Evolutionary conservation across 257 asterid species (phyloP).

Genomic region (Lithospermum erythrorhizon): DNA sequence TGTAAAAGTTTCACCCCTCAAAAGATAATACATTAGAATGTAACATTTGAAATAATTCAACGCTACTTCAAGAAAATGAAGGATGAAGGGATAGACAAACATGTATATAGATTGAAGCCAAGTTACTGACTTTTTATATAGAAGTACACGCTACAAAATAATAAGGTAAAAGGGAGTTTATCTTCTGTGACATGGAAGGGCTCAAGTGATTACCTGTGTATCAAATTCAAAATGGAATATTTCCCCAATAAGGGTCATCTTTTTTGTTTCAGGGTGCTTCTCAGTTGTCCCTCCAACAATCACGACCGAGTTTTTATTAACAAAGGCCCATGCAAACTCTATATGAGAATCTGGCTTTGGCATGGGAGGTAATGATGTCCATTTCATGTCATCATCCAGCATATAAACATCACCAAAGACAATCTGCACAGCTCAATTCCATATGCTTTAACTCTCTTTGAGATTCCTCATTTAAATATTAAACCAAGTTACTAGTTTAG

Average conservation of each 20-base stretch:
- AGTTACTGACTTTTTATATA: neutral
- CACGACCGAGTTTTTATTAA: conserved; percentile 44
- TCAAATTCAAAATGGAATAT: conserved; percentile 57
- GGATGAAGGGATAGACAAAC: neutral
- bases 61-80: no score
- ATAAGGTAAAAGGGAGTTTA: neutral
- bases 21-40: no score
- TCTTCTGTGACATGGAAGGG: conserved; percentile 6
- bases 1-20: neutral
- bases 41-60: neutral
- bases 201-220: conserved; percentile 36
- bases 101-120: neutral
- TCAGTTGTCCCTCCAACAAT: conserved; percentile 95
- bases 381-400: conserved; percentile 75
- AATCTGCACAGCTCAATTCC: conserved; percentile 37
- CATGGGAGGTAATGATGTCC: conserved; percentile 84
- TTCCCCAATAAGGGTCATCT: conserved; percentile 83
- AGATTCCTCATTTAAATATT: no score
- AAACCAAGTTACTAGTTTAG: no score
- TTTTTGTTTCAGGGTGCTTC: conserved; percentile 80
- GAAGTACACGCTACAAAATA: no score
- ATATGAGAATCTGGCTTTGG: conserved; percentile 95
- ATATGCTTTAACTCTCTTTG: neutral
- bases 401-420: conserved; percentile 80
- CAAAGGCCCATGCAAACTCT: conserved; percentile 86